phyloP scores from a whole-genome alignment of 805 yeast species.

The Teunomyces cretensis region DNA sequence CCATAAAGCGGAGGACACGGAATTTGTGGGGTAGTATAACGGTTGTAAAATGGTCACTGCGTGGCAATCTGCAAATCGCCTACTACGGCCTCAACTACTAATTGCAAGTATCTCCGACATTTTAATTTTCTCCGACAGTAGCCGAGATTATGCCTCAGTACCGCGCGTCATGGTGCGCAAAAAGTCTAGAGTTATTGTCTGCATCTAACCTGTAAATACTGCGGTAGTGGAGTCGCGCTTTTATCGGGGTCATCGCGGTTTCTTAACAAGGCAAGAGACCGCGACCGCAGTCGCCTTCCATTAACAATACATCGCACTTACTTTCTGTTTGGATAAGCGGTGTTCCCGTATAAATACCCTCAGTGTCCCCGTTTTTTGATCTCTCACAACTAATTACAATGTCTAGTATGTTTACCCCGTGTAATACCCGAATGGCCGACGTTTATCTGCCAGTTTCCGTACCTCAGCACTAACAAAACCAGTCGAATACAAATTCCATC shows the following conservation, averaged over 20 bases:
- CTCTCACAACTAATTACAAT: not conserved
- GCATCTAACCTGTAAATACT: not conserved
- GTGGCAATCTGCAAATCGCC: not conserved
- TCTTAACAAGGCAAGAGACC: not conserved
- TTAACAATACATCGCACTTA: not conserved
- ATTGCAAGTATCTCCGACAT: constrained; percentile 4
- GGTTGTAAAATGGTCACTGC: not conserved
- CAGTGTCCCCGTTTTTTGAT: not conserved
- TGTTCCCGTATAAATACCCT: not conserved
- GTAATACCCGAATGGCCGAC: no score
- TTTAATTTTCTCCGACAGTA: not conserved
- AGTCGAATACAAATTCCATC: constrained; percentile 54
- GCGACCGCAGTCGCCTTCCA: constrained; percentile 4
- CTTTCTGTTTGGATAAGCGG: not conserved
- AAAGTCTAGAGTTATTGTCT: not conserved
- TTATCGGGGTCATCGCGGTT: not conserved
- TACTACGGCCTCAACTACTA: not conserved
- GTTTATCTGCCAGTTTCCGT: not conserved
- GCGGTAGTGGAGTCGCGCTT: not conserved
- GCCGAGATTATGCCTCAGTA: not conserved
- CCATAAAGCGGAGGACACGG: not conserved
- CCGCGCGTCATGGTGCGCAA: not conserved
- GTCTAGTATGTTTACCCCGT: no score
- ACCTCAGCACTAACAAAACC: constrained; percentile 7
- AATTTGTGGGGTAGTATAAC: not conserved